Conservation (phyloP, 106 monocot genomes). For the Dioscorea alata region DNA sequence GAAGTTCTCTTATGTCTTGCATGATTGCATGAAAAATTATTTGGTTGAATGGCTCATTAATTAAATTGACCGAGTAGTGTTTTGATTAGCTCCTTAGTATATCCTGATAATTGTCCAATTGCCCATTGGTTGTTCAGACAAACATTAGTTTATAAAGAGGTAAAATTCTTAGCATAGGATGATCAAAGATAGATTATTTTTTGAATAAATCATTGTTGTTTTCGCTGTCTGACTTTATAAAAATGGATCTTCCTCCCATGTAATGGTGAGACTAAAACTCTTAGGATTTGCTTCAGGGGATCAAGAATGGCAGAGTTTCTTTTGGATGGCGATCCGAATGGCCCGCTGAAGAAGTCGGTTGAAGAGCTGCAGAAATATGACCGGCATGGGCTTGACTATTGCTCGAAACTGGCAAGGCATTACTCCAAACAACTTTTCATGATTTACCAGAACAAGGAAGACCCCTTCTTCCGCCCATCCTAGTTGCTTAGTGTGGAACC, state of each 20-base stretch:
- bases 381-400: not conserved
- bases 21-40: not conserved
- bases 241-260: too few relatives aligned
- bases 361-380: conserved; percentile 5
- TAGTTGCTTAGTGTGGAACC: not conserved
- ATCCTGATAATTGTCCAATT: too few relatives aligned
- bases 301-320: conserved; percentile 8
- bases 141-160: too few relatives aligned
- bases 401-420: not conserved
- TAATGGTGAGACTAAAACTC: not conserved
- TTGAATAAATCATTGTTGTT: too few relatives aligned
- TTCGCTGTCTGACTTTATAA: too few relatives aligned
- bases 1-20: not conserved
- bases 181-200: too few relatives aligned
- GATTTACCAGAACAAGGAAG: conserved; percentile 2
- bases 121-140: too few relatives aligned
- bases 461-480: not conserved
- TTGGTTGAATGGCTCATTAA: not conserved
- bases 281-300: conserved; percentile 4
- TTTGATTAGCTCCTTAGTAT: too few relatives aligned
- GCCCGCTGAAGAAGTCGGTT: not conserved
- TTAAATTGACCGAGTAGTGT: not conserved
- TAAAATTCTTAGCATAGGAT: too few relatives aligned
- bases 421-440: conserved; percentile 5
- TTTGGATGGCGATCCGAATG: conserved; percentile 3